phyloP scores from a whole-genome alignment of 2,329 filamentous ascomycete genomes.

The Penicillium sp. region DNA sequence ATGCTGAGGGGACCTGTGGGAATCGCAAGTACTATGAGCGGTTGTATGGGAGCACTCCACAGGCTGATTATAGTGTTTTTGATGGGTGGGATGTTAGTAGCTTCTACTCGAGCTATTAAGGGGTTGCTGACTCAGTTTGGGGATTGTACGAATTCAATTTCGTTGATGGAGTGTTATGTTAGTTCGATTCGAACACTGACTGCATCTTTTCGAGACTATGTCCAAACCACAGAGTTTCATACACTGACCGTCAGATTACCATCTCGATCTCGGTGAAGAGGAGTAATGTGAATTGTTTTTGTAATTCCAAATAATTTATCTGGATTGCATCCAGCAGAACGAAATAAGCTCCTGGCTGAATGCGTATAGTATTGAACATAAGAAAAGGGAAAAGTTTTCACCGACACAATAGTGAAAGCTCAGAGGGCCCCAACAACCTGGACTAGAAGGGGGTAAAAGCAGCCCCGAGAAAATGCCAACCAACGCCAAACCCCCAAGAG shows the following conservation, averaged over 20 bases:
- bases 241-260: not conserved
- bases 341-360: not conserved
- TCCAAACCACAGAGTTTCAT: not conserved
- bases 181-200: not conserved
- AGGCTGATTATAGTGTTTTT: conserved; percentile 26
- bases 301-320: not conserved
- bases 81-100: conserved; percentile 24
- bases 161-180: not conserved
- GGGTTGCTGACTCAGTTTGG: not conserved
- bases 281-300: no score
- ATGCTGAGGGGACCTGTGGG: conserved; percentile 15
- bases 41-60: conserved; percentile 18
- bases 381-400: not conserved
- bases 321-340: not conserved
- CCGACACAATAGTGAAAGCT: not conserved
- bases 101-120: conserved; percentile 21
- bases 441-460: not conserved
- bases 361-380: not conserved
- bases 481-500: not conserved
- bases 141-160: not conserved
- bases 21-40: conserved; percentile 16
- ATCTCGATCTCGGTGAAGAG: not conserved
- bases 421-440: not conserved
- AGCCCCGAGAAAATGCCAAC: not conserved
- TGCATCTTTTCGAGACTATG: no score